These are phyloP conservation scores for Physcomitrium patens DNA, from an alignment of 225 moss, liverwort and hornwort genomes.

Conservation along the genomic window DNA sequence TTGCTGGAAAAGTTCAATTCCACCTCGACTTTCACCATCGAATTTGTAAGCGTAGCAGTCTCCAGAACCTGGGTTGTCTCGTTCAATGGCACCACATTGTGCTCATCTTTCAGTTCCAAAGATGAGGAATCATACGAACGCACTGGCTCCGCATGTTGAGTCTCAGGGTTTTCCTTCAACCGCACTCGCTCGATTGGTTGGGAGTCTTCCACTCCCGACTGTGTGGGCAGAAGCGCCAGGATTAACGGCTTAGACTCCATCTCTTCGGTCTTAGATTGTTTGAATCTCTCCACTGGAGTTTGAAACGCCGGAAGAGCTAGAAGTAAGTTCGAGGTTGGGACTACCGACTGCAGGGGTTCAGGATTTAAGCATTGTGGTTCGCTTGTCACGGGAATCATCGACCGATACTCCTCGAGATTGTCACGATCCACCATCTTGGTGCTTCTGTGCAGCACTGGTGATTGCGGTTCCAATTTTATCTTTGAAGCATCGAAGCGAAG, in stretches of 20 bases:
- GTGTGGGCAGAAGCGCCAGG: slow-evolving; percentile 25
- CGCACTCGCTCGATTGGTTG: background rate
- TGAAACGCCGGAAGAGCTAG: background rate
- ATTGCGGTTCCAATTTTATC: slow-evolving; percentile 41
- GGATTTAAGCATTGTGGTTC: slow-evolving; percentile 43
- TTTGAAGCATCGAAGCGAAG: slow-evolving; percentile 32
- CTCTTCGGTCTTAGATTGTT: background rate
- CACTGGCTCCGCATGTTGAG: background rate
- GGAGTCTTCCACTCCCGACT: background rate
- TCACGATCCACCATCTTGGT: background rate
- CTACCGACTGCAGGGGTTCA: slow-evolving; percentile 40
- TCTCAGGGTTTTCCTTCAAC: background rate
- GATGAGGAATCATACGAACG: background rate
- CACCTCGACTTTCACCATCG: background rate
- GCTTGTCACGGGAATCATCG: background rate
- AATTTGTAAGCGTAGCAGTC: slow-evolving; percentile 2
- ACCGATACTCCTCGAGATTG: background rate
- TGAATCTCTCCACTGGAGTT: slow-evolving; percentile 1
- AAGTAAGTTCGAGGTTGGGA: slow-evolving; percentile 14
- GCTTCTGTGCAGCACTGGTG: background rate
- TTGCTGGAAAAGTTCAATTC: slow-evolving; percentile 2
- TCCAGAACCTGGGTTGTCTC: background rate
- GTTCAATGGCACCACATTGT: slow-evolving; percentile 18
- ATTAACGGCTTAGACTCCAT: slow-evolving; percentile 38
- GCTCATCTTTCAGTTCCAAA: background rate